Percentiles rank a stretch among this genome's conserved stretches.
These are phyloP conservation scores for Ophiosphaerella narmari DNA, from an alignment of 2,329 filamentous ascomycete genomes.

Conservation along the genomic window DNA sequence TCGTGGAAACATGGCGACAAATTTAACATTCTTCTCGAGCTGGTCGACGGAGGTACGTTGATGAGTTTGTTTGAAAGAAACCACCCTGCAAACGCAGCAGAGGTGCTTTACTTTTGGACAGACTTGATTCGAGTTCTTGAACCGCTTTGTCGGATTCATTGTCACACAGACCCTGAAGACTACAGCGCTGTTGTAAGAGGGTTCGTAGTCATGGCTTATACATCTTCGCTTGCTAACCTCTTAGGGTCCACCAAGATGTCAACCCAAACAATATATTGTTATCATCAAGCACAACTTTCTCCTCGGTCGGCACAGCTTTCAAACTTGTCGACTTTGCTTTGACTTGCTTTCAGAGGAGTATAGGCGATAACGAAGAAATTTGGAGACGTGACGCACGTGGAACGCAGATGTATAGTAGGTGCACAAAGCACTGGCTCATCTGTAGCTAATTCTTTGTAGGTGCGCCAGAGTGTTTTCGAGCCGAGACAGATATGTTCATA, in stretches of 20 bases:
- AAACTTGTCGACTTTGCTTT: constrained; percentile 49
- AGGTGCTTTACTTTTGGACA: constrained; percentile 41
- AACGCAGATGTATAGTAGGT: constrained; percentile 46
- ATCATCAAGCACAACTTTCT: constrained; percentile 7
- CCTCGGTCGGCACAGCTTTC: constrained; percentile 22
- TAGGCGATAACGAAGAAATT: background rate
- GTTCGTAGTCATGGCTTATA: too few relatives aligned
- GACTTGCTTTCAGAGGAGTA: constrained; percentile 25
- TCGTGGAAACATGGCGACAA: constrained; percentile 18
- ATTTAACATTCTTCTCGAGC: constrained; percentile 46
- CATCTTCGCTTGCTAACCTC: background rate
- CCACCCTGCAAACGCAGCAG: constrained; percentile 26
- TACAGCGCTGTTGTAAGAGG: too few relatives aligned
- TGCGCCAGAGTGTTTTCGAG: constrained; percentile 24
- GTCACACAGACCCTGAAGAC: constrained; percentile 4
- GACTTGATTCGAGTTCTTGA: constrained; percentile 31
- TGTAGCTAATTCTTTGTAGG: constrained; percentile 5
- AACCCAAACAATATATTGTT: constrained; percentile 52
- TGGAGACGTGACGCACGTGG: constrained; percentile 25
- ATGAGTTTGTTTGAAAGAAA: constrained; percentile 28
- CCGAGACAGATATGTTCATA: constrained; percentile 3
- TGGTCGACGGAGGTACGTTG: constrained; percentile 39
- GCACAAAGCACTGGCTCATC: too few relatives aligned
- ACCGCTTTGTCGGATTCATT: constrained; percentile 34
- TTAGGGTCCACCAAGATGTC: constrained; percentile 51